A percentile compares a stretch with the other conserved stretches of the same genome.
Conservation (phyloP, 495 filamentous ascomycete species). For the Penicillium coffeae region DNA sequence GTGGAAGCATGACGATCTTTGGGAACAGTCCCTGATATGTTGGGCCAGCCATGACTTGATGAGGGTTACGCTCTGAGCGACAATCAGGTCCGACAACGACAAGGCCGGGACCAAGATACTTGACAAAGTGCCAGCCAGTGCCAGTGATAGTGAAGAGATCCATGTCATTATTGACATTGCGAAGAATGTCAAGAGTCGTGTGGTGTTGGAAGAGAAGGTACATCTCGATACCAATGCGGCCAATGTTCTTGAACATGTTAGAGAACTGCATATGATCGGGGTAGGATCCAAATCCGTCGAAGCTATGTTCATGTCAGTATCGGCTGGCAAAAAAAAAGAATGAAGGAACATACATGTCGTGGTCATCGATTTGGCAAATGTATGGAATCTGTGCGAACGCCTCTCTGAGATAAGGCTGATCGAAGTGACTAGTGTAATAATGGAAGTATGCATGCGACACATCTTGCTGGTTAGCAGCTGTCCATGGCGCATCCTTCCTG, state of each 20-base stretch:
- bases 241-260: constrained; percentile 97
- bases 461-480: constrained; percentile 89
- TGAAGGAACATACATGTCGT: constrained; percentile 81
- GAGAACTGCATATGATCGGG: constrained; percentile 98
- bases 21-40: constrained; percentile 97
- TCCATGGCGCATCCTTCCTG: constrained; percentile 85
- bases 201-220: constrained; percentile 99
- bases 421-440: constrained; percentile 96
- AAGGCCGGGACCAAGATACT: constrained; percentile 88
- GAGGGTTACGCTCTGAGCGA: constrained; percentile 83
- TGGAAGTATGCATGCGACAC: constrained; percentile 96
- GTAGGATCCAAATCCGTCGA: constrained; percentile 97
- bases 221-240: constrained; percentile 95
- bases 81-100: constrained; percentile 87
- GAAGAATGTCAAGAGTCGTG: constrained; percentile 88
- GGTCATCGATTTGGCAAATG: constrained; percentile 87
- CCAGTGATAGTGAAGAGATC: constrained; percentile 97
- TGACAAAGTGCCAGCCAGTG: constrained; percentile 96
- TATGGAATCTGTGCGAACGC: constrained; percentile 97
- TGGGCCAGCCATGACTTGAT: constrained; percentile 90
- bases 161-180: constrained; percentile 75
- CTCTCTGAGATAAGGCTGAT: constrained; percentile 88
- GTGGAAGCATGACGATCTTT: constrained; percentile 87
- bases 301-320: constrained; percentile 50
- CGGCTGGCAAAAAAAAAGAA: background rate